These are phyloP conservation scores for Chlorella ohadii DNA, from an alignment of 139 green algal species.

Conservation along the genomic window DNA sequence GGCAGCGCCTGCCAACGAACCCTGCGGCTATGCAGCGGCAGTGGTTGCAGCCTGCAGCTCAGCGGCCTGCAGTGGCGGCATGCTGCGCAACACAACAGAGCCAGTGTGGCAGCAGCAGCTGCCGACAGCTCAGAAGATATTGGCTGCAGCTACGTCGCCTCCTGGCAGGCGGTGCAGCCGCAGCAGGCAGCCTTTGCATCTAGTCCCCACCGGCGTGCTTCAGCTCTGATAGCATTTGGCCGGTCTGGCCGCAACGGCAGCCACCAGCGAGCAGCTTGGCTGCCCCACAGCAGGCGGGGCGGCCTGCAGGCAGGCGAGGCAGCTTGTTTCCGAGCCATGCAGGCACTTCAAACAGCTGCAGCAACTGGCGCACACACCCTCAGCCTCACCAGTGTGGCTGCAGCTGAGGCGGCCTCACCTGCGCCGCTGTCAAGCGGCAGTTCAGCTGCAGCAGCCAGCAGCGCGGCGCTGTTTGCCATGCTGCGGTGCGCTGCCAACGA, in stretches of 20 bases:
- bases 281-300: too few species aligned
- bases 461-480: slow-evolving; percentile 8
- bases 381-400: not conserved
- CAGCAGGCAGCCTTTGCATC: not conserved
- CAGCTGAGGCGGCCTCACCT: not conserved
- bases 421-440: too few species aligned
- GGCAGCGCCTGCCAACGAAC: not conserved
- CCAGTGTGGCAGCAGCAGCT: not conserved
- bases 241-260: not conserved
- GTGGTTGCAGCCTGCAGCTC: not conserved
- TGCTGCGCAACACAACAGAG: not conserved
- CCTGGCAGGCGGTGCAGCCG: slow-evolving; percentile 9
- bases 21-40: not conserved
- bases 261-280: not conserved
- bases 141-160: not conserved
- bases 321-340: not conserved
- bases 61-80: not conserved
- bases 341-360: slow-evolving; percentile 1
- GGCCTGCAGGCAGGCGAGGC: not conserved
- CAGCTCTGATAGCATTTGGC: not conserved
- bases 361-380: not conserved
- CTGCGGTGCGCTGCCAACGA: slow-evolving; percentile 29
- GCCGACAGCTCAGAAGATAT: too few species aligned
- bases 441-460: not conserved
- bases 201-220: not conserved